Evolutionary conservation across 495 filamentous ascomycete species (phyloP), one percentile per base, ranked within the genome.

Genomic region (Daldinia caldariorum): DNA sequence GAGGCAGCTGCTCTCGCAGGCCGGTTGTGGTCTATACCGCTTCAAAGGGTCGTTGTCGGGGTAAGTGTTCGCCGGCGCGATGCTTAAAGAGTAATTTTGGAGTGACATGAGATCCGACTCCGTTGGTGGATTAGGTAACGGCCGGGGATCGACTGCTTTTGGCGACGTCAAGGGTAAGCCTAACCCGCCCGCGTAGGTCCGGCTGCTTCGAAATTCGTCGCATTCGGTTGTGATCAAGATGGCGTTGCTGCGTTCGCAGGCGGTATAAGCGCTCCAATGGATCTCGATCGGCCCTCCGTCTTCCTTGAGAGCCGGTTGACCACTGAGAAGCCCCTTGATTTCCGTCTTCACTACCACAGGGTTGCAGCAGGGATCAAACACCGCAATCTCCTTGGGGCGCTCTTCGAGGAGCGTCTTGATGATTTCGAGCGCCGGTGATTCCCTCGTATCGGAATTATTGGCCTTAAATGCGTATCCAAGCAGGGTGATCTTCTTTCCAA

Each of bases 381-480:
- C 88, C 16, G 90, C 82, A 38, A 94, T 86, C 65, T 90, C 86
- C 6, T 75, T 79, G 20, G 87, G 86, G 49, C 84, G 79, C 75
- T 92, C 91, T 13, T 86, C 83, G 29, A 89, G 80, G 22, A 96
- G 77, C 18, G 83, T 81, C 51, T 83, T 86, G 69, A 93, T 86
- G 53, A 94, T 83, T 31, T 87, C 86, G 13, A 93, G 84, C 0
- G 92, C 88, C 1, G 90, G 85, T 49, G 87, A 88, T 75, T 93
- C 91, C 7, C 92, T 85, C 6, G 89, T 91, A 76, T 96, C 92
- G 12, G 87, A 87, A 1, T 92, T 94, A 69, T 92, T 83, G 74
- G 93, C 91, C 81, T 96, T 94, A 80, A 92, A 96, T 1, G 92
- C 88, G 74, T 89, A 93, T 6, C 92, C 92, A 1, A 96, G 83